phyloP scores from a whole-genome alignment of 2,329 filamentous ascomycete species.

The Rutstroemia sp. region DNA sequence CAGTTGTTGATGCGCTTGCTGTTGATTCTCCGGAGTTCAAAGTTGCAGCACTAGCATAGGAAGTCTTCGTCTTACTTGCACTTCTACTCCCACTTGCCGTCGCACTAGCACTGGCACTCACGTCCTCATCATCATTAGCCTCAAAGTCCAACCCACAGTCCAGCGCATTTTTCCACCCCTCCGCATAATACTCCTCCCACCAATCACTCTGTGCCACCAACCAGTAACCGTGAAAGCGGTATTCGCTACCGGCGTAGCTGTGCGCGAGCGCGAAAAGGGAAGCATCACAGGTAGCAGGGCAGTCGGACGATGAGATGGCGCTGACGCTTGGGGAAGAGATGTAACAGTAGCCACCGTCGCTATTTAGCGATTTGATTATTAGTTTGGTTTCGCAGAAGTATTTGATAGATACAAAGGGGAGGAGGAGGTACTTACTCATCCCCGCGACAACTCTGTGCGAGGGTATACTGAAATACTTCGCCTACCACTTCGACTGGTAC shows the following conservation, averaged over 20 bases:
- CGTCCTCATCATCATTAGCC: no score
- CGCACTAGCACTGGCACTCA: not conserved
- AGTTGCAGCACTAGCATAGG: not conserved
- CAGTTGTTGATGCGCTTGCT: not conserved
- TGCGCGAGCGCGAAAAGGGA: constrained; percentile 27
- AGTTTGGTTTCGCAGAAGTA: not conserved
- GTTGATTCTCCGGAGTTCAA: not conserved
- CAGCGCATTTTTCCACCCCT: constrained; percentile 21
- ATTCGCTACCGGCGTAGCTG: constrained; percentile 23
- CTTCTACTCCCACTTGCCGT: not conserved
- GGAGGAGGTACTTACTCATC: constrained; percentile 11
- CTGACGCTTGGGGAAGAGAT: not conserved
- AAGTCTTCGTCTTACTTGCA: not conserved
- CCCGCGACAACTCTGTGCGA: not conserved
- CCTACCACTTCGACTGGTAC: constrained; percentile 9
- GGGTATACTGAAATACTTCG: constrained; percentile 8
- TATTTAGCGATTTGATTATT: not conserved
- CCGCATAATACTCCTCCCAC: constrained; percentile 23
- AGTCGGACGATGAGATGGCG: constrained; percentile 15
- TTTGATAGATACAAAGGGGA: not conserved
- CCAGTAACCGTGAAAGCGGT: constrained; percentile 23
- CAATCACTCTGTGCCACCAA: constrained; percentile 20
- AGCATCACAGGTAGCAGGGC: constrained; percentile 23
- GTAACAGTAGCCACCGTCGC: not conserved
- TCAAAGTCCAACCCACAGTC: constrained; percentile 3